Percentiles rank a stretch among this genome's conserved stretches.
Conservation (phyloP, 768 basidiomycete genomes). For the Podaxis sp. region DNA sequence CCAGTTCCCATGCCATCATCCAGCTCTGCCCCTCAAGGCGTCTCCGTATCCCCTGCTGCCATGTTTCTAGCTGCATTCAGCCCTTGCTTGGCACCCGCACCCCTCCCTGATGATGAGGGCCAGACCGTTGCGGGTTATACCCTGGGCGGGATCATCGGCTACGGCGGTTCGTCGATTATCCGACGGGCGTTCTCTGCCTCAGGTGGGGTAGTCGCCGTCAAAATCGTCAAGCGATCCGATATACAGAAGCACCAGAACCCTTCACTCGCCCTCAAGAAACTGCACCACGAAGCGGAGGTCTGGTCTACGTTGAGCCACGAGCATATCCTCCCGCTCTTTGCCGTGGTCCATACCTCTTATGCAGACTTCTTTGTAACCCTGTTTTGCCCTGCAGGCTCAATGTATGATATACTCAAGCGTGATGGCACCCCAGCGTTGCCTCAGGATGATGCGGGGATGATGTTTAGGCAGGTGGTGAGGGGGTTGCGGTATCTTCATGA, state of each 20-base stretch:
- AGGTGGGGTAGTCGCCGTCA: slow-evolving; percentile 74
- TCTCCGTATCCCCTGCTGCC: slow-evolving; percentile 64
- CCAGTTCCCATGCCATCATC: slow-evolving; percentile 15
- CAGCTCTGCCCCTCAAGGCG: slow-evolving; percentile 6
- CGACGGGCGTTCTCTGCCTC: slow-evolving; percentile 63
- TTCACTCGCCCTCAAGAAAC: slow-evolving; percentile 45
- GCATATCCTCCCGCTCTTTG: slow-evolving; percentile 83
- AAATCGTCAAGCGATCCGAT: slow-evolving; percentile 69
- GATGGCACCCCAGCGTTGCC: slow-evolving; percentile 66
- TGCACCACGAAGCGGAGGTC: slow-evolving; percentile 67
- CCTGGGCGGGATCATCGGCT: slow-evolving; percentile 73
- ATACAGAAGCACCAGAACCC: slow-evolving; percentile 51
- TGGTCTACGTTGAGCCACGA: slow-evolving; percentile 83
- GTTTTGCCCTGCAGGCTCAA: slow-evolving; percentile 79
- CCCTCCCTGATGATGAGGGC: slow-evolving; percentile 64
- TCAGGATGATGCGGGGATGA: slow-evolving; percentile 78
- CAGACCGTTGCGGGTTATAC: slow-evolving; percentile 67
- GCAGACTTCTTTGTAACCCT: slow-evolving; percentile 83
- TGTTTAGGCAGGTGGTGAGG: slow-evolving; percentile 84
- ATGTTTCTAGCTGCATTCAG: slow-evolving; percentile 70
- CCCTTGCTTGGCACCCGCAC: slow-evolving; percentile 26
- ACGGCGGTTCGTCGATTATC: slow-evolving; percentile 82
- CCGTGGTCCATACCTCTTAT: slow-evolving; percentile 51
- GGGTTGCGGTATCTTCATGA: slow-evolving; percentile 84
- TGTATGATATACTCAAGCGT: slow-evolving; percentile 78